Conservation (phyloP, 2,329 filamentous ascomycete species). For the Penicillium vulpinum region DNA sequence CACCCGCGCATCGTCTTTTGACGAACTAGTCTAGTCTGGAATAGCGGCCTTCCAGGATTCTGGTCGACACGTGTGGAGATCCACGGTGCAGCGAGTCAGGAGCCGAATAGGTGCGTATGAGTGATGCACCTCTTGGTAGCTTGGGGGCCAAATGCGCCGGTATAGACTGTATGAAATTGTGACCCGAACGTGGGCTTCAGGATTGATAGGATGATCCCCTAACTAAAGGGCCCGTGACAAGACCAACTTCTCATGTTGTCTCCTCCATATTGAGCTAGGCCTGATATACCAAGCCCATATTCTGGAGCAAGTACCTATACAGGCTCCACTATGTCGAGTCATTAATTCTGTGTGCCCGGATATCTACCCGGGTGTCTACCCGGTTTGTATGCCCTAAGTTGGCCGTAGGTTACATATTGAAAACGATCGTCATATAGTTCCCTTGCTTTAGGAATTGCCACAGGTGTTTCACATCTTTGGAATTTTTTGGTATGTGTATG, state of each 20-base stretch:
- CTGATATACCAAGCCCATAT: background rate
- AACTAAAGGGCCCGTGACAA: background rate
- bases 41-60: background rate
- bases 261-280: background rate
- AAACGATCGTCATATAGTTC: background rate
- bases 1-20: background rate
- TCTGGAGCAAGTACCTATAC: background rate
- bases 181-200: background rate
- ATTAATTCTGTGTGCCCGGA: background rate
- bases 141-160: background rate
- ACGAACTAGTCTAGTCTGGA: conserved; percentile 2
- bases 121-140: background rate
- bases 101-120: background rate
- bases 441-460: background rate
- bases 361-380: background rate
- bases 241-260: background rate
- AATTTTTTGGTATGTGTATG: no score
- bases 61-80: conserved; percentile 2
- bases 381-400: background rate
- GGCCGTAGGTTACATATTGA: background rate
- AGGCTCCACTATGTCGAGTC: background rate
- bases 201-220: background rate
- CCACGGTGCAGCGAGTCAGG: background rate
- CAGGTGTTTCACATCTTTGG: background rate
- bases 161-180: background rate